Evolutionary conservation across 257 asterid species (phyloP), one percentile per base, ranked within the genome.

Genomic region (Eustoma russellianum): DNA sequence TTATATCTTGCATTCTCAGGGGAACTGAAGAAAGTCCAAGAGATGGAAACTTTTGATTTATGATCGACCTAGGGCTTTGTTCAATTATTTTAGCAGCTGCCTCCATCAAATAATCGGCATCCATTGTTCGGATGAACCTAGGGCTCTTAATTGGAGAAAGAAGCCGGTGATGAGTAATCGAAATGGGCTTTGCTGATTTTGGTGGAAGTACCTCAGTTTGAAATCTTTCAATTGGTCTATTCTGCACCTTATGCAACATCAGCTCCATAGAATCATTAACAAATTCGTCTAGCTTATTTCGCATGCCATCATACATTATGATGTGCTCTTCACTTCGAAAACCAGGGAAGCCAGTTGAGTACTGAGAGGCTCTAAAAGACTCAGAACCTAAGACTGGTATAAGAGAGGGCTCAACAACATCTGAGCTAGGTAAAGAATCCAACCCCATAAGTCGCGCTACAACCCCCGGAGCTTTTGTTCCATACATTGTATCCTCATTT

Each of bases 381-480:
- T 53, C 74, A 50, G 86, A 65, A 46, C 80, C 94, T 6, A 67
- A 43, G 54, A 63, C 52, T 24, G 89, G 83, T 41, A 77, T 55
- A 17, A 41, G 62, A 59, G 57, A 59, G 47, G 82, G 76, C 50
- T 82, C 98, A 24, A 74, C 71, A 57, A 35, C 79, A 66, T 72
- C 71, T 30, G 87, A 65, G 6, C 69, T 69, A 28, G 95, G 99
- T 76, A 92, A 70, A 9, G 94, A 79, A 69, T 85, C 99, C 58
- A 92, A 72, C 59, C 99, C 99, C 99, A 92, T 92, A 33, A 92
- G 94, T 59, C 99, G 95, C 44, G 99, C 99, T 53, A 92, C 97
- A 51, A 88, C 99, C 56, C 97, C 93, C 50, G 99, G 95, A 49
- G 93, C 80, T 69, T 73, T 83, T 53, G 78, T 67, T 55, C 74